These are phyloP conservation scores for Globisporangium viniferum DNA, from an alignment of 352 stramenopile species.

Conservation along the genomic window DNA sequence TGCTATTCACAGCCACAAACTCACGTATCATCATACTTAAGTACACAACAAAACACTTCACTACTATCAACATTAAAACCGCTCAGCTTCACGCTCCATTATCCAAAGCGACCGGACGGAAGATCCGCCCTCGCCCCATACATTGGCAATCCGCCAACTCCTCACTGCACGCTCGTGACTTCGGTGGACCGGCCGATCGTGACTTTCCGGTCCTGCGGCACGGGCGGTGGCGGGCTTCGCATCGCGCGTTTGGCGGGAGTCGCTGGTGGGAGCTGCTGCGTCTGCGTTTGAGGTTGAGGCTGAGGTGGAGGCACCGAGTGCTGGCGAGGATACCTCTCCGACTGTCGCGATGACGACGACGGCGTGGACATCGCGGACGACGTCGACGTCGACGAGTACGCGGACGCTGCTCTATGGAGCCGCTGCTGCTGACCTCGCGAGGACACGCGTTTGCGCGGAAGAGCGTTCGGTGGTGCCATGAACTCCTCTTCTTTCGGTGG, in stretches of 20 bases:
- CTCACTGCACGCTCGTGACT: background rate
- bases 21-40: too few species aligned
- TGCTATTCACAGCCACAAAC: too few species aligned
- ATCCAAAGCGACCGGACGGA: too few species aligned
- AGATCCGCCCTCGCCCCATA: too few species aligned
- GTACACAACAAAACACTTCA: too few species aligned
- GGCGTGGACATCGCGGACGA: background rate
- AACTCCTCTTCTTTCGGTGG: slow-evolving; percentile 2
- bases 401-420: background rate
- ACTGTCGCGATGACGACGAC: background rate
- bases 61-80: too few species aligned
- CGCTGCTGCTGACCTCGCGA: background rate
- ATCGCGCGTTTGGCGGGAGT: background rate
- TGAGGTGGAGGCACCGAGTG: background rate
- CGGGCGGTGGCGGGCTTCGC: background rate
- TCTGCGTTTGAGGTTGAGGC: background rate
- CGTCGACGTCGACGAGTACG: slow-evolving; percentile 6
- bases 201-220: background rate
- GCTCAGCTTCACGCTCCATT: too few species aligned
- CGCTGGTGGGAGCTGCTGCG: background rate
- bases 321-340: background rate
- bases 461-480: background rate
- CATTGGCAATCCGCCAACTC: background rate
- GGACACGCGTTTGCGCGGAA: background rate
- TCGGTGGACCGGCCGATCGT: background rate